Percentiles rank a stretch among this genome's conserved stretches.
Conservation (phyloP, 2,329 filamentous ascomycete species). For the Dactylellina haptotyla region DNA sequence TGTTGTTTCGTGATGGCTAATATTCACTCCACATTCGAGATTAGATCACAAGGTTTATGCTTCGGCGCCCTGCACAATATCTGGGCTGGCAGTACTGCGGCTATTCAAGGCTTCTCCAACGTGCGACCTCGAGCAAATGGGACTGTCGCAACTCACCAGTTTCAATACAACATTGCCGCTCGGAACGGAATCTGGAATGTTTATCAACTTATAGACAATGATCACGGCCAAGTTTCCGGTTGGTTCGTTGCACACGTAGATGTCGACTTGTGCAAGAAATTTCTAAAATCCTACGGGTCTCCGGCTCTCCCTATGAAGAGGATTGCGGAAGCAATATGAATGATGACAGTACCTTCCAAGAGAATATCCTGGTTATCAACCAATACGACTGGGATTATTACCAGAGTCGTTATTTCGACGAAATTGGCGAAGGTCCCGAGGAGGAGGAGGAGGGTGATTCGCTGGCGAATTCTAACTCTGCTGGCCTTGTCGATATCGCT, state of each 20-base stretch:
- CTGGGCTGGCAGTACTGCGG: slow-evolving; percentile 4
- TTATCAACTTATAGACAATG: slow-evolving; percentile 11
- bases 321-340: slow-evolving; percentile 51
- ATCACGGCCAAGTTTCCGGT: slow-evolving; percentile 1
- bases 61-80: slow-evolving; percentile 32
- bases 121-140: slow-evolving; percentile 7
- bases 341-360: slow-evolving; percentile 40
- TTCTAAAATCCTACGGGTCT: slow-evolving; percentile 40
- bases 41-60: slow-evolving; percentile 13
- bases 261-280: slow-evolving; percentile 33
- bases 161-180: slow-evolving; percentile 15
- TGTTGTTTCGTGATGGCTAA: slow-evolving; percentile 5
- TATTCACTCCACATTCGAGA: slow-evolving; percentile 6
- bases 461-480: slow-evolving; percentile 25
- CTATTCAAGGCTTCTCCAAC: slow-evolving; percentile 7
- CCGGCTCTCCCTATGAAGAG: slow-evolving; percentile 51
- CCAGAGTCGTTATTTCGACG: slow-evolving; percentile 6
- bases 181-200: slow-evolving; percentile 27
- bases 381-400: slow-evolving; percentile 54
- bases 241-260: slow-evolving; percentile 36
- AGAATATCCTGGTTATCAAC: slow-evolving; percentile 48
- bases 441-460: slow-evolving; percentile 11
- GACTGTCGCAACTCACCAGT: slow-evolving; percentile 1
- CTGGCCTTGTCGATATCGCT: slow-evolving; percentile 39
- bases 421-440: slow-evolving; percentile 6